Conservation (phyloP, 345 rosid species). For the Triadica sebifera region DNA sequence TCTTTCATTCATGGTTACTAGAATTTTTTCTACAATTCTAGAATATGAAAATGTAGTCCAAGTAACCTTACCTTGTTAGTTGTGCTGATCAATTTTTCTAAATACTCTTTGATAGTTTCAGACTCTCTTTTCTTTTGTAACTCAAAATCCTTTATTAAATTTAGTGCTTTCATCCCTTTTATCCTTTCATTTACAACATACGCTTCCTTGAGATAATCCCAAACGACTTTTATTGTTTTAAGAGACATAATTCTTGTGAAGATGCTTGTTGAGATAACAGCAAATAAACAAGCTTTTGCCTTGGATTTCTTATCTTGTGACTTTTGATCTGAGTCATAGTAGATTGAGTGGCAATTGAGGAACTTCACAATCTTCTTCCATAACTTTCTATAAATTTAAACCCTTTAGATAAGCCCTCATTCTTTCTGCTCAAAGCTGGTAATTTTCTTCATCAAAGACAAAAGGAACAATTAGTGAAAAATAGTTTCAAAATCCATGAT, state of each 20-base stretch:
- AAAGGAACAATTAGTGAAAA: background rate
- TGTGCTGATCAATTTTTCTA: no score
- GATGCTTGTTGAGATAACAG: background rate
- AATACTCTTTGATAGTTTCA: no score
- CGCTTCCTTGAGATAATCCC: background rate
- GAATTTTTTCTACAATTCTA: background rate
- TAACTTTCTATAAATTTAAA: background rate
- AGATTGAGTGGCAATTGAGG: background rate
- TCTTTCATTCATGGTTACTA: background rate
- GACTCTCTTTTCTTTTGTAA: no score
- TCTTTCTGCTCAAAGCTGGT: background rate
- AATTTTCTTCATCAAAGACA: background rate
- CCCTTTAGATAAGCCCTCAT: background rate
- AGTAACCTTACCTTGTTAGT: background rate
- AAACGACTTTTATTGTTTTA: background rate
- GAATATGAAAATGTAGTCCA: background rate
- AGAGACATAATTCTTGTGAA: background rate
- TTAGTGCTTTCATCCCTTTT: no score
- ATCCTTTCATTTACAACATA: background rate
- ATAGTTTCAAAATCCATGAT: background rate
- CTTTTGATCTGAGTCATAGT: background rate
- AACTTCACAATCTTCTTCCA: background rate
- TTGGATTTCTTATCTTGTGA: background rate
- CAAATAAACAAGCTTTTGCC: background rate
- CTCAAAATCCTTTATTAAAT: no score